Evolutionary conservation across 805 yeast species (phyloP).

Genomic region (Candida stauntonica): DNA sequence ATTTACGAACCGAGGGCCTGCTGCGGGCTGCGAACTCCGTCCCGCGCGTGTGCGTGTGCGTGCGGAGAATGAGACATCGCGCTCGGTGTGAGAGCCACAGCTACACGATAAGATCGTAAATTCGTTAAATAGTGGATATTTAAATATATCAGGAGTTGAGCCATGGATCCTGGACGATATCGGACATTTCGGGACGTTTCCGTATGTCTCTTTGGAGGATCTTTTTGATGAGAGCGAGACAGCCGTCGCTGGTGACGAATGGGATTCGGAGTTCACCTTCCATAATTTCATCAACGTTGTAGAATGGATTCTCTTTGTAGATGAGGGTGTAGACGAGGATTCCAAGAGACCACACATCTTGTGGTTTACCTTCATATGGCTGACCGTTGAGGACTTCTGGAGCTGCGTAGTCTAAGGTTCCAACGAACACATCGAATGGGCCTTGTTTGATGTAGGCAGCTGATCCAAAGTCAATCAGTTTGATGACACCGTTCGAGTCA

Average conservation of each 20-base stretch:
- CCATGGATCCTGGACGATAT: slow-evolving; percentile 73
- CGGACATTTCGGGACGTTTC: slow-evolving; percentile 69
- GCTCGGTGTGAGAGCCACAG: no score
- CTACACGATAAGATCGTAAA: no score
- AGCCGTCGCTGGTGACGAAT: slow-evolving; percentile 49
- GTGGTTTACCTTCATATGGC: slow-evolving; percentile 88
- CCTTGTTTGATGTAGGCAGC: slow-evolving; percentile 90
- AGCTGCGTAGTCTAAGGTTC: slow-evolving; percentile 95
- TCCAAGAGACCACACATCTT: slow-evolving; percentile 97
- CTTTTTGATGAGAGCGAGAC: slow-evolving; percentile 54
- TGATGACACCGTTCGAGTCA: slow-evolving; percentile 74
- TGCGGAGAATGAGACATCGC: no score
- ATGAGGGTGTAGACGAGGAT: slow-evolving; percentile 83
- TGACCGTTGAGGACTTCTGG: slow-evolving; percentile 92
- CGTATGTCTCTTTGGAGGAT: slow-evolving; percentile 67
- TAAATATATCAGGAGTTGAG: slow-evolving; percentile 23
- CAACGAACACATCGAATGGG: slow-evolving; percentile 96
- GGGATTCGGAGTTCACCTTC: slow-evolving; percentile 83
- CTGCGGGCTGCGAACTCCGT: no score
- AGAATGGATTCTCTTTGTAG: slow-evolving; percentile 93
- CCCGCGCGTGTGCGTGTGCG: no score
- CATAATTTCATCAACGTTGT: slow-evolving; percentile 91
- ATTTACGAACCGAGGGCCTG: no score
- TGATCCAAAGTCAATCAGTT: slow-evolving; percentile 91
- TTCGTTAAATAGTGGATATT: no score